Evolutionary conservation across 106 monocot genomes (phyloP).

Genomic region (Cymbidium sinense): DNA sequence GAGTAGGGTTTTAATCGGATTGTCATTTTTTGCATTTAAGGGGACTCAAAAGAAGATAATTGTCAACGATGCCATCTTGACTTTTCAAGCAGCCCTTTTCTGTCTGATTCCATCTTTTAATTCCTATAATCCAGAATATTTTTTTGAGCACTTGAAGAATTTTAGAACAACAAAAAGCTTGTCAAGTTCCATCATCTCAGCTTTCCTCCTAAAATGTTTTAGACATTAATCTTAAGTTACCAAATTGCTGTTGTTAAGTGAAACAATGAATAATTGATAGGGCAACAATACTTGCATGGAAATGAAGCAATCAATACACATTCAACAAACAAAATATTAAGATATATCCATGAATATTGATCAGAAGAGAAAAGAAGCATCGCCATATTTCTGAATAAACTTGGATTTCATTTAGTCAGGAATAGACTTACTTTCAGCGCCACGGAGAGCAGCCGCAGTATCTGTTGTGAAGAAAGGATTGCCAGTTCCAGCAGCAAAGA

Average conservation of each 20-base stretch:
- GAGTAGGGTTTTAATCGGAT: background rate
- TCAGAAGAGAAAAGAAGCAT: background rate
- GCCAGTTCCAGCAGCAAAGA: constrained; percentile 98
- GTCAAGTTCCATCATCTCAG: background rate
- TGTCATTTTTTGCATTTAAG: background rate
- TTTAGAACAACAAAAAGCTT: background rate
- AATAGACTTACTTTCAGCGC: constrained; percentile 84
- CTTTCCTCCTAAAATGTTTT: background rate
- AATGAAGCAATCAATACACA: background rate
- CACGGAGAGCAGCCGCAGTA: constrained; percentile 94
- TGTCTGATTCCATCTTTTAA: background rate
- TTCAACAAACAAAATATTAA: background rate
- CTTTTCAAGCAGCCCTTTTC: background rate
- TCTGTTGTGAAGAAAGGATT: constrained; percentile 99
- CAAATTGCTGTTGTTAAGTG: background rate
- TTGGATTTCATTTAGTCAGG: background rate
- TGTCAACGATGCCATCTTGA: background rate
- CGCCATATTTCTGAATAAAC: background rate
- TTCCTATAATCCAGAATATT: background rate
- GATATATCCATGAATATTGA: background rate
- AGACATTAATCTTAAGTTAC: background rate
- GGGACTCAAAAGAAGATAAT: background rate
- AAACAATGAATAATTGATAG: background rate
- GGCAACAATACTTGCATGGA: background rate
- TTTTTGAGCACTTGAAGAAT: background rate